Evolutionary conservation across 1,284 basidiomycete genomes (phyloP), one percentile per base, ranked within the genome.

Genomic region (Rhodotorula glutinis): DNA sequence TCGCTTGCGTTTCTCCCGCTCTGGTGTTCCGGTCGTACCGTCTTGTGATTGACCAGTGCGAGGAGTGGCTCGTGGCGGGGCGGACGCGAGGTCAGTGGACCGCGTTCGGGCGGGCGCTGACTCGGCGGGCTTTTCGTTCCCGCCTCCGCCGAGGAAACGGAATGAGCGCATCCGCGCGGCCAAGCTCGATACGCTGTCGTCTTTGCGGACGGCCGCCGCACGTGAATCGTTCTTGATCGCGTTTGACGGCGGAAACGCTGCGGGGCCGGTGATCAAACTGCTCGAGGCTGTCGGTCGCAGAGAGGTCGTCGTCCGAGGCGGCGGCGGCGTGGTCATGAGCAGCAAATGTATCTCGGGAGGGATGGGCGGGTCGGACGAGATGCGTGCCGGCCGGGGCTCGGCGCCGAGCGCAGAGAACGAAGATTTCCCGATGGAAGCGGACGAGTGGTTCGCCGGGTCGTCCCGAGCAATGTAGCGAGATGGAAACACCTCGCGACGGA

Each of bases 291-390:
- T 40, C 19, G 11, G 23, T 23, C 46, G 46, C 46, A n/a, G 23
- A 9, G 46, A 21, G 46, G 9, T 23, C 46, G n/a, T 13, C 4
- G n/a, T 23, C 33, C 13, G 16, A n/a, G 63, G 67, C n/a, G 67
- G 67, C 11, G 63, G 63, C 4, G 67, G 67, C 2, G 67, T 69
- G 19, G 67, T 69, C 13, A 69, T 38, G 17, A 69, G 57, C 17
- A 69, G 49, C 23, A 55, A 25, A 10, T 66, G 64, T 10, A 65
- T 54, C 10, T 65, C 67, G 49, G 60, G 57, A 16, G 67, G 67
- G 33, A 69, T 47, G 13, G 64, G 64, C 17, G 67, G 67, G 25
- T 65, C 63, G 25, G 56, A 60, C 14, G 29, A 27, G 44, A 66
- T 62, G 8, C 61, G 41, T 5, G 67, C 60, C 3, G 52, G 44